Base-by-base conservation (phyloP, 768 basidiomycete genomes). In the Lactarius indigo region DNA sequence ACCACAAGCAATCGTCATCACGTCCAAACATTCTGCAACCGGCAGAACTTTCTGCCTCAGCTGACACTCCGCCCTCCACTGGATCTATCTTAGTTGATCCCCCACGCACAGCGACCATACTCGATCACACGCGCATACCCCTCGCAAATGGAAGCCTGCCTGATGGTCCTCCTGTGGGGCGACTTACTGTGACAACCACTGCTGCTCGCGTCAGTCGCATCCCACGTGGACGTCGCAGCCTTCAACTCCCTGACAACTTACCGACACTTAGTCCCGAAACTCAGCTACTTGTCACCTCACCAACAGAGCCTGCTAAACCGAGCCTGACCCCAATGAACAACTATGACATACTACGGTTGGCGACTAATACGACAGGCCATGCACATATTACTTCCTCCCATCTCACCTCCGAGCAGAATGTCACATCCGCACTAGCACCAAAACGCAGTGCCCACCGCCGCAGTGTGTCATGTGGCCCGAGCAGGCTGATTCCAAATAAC, bases 81-180 rank as follows among this genome's bases (percentile, higher is more conserved):
- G 70, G 70, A 33, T 66, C 68, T 7, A 61, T 69, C 50, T 39
- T 66, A 18, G 61, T 62, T 17, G 70, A 69, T 57, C 70, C 70
- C 15, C 68, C 70, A 5, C 57, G 61, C 39, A 57, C 47, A 17
- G 65, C 70, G 28, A 66, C 59, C 20, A 69, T 69, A 17, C 58
- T 69, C 59, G 64, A 71, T 35, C 68, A 65, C 30, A 71, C 68
- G n/a, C 70, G 55, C 35, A 47, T 71, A 44, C 67, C 63, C 17
- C 15, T 69, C 18, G 41, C 50, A 44, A 17, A 63, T 6, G 59
- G 44, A 28, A 55, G 47, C 12, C 59, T 61, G 12, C 10, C 44
- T 8, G 61, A 63, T 12, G 35, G 41, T 57, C 54, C 57, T 10
- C 61, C 47, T 52, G 30, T 56, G 3, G 63, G 59, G 18, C 64